These are phyloP conservation scores for Aureobasidium mangrovei DNA, from an alignment of 2,329 filamentous ascomycete species.

Conservation along the genomic window DNA sequence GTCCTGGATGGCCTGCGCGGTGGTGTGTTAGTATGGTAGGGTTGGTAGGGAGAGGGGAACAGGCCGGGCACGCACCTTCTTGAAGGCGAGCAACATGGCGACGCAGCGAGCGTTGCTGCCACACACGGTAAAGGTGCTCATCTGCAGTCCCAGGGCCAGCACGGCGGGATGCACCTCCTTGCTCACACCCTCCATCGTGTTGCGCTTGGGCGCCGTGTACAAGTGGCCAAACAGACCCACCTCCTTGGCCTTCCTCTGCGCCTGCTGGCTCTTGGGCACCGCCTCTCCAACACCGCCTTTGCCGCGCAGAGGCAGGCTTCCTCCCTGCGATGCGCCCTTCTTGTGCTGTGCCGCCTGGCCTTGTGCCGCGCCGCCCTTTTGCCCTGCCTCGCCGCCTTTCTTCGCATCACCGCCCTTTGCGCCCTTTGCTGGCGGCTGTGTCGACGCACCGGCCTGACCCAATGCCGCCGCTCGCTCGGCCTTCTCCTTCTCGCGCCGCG, in stretches of 20 bases:
- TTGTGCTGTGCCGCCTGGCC: conserved; percentile 25
- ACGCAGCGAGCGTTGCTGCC: conserved; percentile 85
- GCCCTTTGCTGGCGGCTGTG: conserved; percentile 27
- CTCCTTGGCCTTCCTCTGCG: conserved; percentile 50
- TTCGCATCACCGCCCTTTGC: conserved; percentile 24
- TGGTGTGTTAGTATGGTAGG: neutral
- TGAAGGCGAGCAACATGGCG: conserved; percentile 80
- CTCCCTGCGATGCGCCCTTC: conserved; percentile 20
- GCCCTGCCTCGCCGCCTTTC: conserved; percentile 25
- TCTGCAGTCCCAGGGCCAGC: conserved; percentile 77
- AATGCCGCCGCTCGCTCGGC: conserved; percentile 20
- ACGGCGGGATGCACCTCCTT: conserved; percentile 80
- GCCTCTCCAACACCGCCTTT: conserved; percentile 15
- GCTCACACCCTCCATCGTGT: conserved; percentile 50
- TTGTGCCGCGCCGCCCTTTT: conserved; percentile 21
- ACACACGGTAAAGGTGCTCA: conserved; percentile 78
- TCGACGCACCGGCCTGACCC: conserved; percentile 13
- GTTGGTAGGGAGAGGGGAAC: neutral
- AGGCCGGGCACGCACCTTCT: conserved; percentile 51
- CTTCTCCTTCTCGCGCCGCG: conserved; percentile 54
- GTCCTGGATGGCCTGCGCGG: conserved; percentile 71
- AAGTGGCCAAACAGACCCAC: conserved; percentile 76
- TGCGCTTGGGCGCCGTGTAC: conserved; percentile 54
- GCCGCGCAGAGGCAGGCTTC: conserved; percentile 26
- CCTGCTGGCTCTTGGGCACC: conserved; percentile 34